phyloP scores from a whole-genome alignment of 495 filamentous ascomycete species.

The Aspergillus mulundensis region DNA sequence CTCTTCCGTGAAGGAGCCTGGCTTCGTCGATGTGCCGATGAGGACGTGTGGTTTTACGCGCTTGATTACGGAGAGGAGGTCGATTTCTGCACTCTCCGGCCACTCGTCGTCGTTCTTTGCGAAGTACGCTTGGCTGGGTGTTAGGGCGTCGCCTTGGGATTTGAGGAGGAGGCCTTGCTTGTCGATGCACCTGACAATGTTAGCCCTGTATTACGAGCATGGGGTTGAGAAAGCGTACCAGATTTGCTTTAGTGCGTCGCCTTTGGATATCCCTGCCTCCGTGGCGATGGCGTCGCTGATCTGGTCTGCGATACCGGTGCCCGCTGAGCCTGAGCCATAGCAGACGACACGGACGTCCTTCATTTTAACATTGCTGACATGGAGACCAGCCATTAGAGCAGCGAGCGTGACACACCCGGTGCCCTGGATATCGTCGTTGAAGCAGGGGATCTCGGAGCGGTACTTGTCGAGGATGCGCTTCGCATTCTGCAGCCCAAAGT shows the following conservation, averaged over 20 bases:
- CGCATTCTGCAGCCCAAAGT: slow-evolving; percentile 56
- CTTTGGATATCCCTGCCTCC: slow-evolving; percentile 61
- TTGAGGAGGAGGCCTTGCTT: slow-evolving; percentile 73
- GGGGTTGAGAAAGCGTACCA: slow-evolving; percentile 48
- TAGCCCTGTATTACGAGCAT: too few species aligned
- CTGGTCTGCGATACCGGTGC: slow-evolving; percentile 82
- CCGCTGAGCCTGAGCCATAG: slow-evolving; percentile 82
- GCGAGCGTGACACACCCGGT: slow-evolving; percentile 86
- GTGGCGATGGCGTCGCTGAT: slow-evolving; percentile 72
- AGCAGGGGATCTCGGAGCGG: slow-evolving; percentile 67
- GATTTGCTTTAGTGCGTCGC: slow-evolving; percentile 76
- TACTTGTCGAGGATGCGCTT: slow-evolving; percentile 72
- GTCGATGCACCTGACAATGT: slow-evolving; percentile 65
- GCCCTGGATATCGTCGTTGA: slow-evolving; percentile 89
- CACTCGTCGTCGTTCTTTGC: slow-evolving; percentile 64
- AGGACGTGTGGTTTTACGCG: slow-evolving; percentile 75
- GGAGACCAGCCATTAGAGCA: slow-evolving; percentile 68
- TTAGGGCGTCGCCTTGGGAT: slow-evolving; percentile 56
- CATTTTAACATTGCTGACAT: slow-evolving; percentile 63
- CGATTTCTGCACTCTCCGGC: slow-evolving; percentile 47
- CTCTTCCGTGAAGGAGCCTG: slow-evolving; percentile 73
- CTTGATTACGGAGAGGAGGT: slow-evolving; percentile 64
- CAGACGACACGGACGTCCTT: slow-evolving; percentile 65
- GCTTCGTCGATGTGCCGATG: slow-evolving; percentile 79
- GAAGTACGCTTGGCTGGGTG: slow-evolving; percentile 61